Conservation (phyloP, 371 early-diverging fungal species). For the Saksenaea oblongispora region DNA sequence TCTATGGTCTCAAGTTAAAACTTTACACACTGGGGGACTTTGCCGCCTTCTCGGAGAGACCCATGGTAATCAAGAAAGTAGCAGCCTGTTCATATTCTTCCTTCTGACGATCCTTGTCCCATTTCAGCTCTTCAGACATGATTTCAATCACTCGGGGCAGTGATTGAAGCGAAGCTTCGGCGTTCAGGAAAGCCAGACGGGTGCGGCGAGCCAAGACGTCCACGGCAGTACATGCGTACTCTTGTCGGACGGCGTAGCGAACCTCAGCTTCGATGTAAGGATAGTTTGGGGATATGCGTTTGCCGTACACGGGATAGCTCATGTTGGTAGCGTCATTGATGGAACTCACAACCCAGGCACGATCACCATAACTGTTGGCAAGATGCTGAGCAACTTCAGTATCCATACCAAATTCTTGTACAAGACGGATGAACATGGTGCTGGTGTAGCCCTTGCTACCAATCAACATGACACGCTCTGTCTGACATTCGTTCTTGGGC, state of each 20-base stretch:
- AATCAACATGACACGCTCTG: conserved; percentile 79
- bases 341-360: conserved; percentile 90
- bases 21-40: neutral
- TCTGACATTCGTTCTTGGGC: conserved; percentile 62
- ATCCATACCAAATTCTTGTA: conserved; percentile 93
- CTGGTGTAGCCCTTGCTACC: conserved; percentile 89
- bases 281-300: conserved; percentile 81
- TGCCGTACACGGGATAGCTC: conserved; percentile 83
- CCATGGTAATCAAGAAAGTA: conserved; percentile 89
- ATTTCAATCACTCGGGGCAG: conserved; percentile 90
- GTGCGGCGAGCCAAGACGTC: conserved; percentile 96
- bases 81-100: conserved; percentile 73
- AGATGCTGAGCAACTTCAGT: conserved; percentile 94
- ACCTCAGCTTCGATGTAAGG: conserved; percentile 97
- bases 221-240: conserved; percentile 93
- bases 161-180: conserved; percentile 87
- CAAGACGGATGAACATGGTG: conserved; percentile 89
- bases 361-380: conserved; percentile 92
- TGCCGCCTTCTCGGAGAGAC: conserved; percentile 47
- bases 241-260: conserved; percentile 89
- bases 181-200: conserved; percentile 94
- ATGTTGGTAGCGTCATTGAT: conserved; percentile 72
- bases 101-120: conserved; percentile 69
- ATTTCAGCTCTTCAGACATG: conserved; percentile 88
- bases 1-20: neutral